Evolutionary conservation across 106 monocot genomes (phyloP), one percentile per base, ranked within the genome.

Genomic region (Hemerocallis citrina): DNA sequence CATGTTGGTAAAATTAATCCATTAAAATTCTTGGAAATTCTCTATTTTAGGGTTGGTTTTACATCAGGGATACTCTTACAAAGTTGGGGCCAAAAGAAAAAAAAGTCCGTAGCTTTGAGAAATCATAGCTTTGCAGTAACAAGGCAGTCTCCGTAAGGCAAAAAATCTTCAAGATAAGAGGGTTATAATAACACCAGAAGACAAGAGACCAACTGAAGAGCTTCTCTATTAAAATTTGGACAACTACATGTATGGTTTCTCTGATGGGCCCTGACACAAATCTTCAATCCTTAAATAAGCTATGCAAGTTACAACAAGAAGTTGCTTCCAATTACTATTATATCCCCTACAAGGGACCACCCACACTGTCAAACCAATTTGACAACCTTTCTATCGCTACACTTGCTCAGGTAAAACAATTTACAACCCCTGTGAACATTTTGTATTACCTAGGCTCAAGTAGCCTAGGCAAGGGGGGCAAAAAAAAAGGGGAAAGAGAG

Each of bases 161-260:
- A n/a, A n/a, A n/a, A n/a, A n/a, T n/a, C n/a, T n/a, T n/a, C n/a
- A n/a, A n/a, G n/a, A n/a, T n/a, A n/a, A n/a, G n/a, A n/a, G n/a
- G n/a, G n/a, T n/a, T n/a, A n/a, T n/a, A n/a, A n/a, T n/a, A n/a
- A n/a, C n/a, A n/a, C n/a, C n/a, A n/a, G n/a, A n/a, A n/a, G n/a
- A n/a, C n/a, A n/a, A n/a, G n/a, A n/a, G n/a, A n/a, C n/a, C n/a
- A n/a, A n/a, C n/a, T n/a, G n/a, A n/a, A n/a, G n/a, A n/a, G n/a
- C n/a, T n/a, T n/a, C n/a, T 34, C 33, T 57, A n/a, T 34, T 57
- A 35, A 35, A n/a, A 34, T 57, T 57, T 57, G 19, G 57, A 60
- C 25, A 27, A 15, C 40, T 40, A 40, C 39, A 54, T 6, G 31
- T 54, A 54, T 54, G 31, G 20, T 54, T 35, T 57, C 57, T 57